These are phyloP conservation scores for Ophiocordyceps unilateralis DNA, from an alignment of 2,329 filamentous ascomycete genomes.

Conservation along the genomic window DNA sequence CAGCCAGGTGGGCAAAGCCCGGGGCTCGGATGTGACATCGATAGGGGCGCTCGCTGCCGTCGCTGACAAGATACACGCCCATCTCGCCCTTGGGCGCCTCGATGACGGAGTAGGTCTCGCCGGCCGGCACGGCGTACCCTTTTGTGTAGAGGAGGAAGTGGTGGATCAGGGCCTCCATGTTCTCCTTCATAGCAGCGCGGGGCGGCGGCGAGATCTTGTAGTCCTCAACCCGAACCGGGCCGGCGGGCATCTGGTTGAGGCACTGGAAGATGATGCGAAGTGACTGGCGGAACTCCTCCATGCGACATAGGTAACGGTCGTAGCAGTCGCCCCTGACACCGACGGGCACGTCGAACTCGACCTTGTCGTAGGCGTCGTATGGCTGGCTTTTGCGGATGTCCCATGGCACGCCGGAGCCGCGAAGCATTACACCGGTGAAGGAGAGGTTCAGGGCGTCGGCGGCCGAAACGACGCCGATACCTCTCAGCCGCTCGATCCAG, in stretches of 20 bases:
- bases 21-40: conserved; percentile 94
- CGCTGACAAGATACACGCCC: conserved; percentile 91
- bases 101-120: conserved; percentile 94
- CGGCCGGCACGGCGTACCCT: conserved; percentile 90
- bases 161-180: conserved; percentile 99
- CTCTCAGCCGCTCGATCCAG: conserved; percentile 88
- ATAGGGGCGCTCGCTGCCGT: conserved; percentile 92
- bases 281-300: conserved; percentile 98
- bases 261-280: conserved; percentile 98
- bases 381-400: conserved; percentile 93
- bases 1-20: conserved; percentile 85
- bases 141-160: conserved; percentile 99
- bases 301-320: conserved; percentile 95
- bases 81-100: conserved; percentile 99
- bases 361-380: conserved; percentile 94
- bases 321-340: conserved; percentile 97
- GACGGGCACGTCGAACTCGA: conserved; percentile 95
- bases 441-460: conserved; percentile 92
- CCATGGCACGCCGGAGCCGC: conserved; percentile 89
- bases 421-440: conserved; percentile 95
- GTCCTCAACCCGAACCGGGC: conserved; percentile 88
- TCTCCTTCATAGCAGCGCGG: conserved; percentile 98
- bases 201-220: conserved; percentile 97
- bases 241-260: conserved; percentile 94
- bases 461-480: conserved; percentile 79